Conservation (phyloP, 768 basidiomycete species). For the Polyporus arcularius region DNA sequence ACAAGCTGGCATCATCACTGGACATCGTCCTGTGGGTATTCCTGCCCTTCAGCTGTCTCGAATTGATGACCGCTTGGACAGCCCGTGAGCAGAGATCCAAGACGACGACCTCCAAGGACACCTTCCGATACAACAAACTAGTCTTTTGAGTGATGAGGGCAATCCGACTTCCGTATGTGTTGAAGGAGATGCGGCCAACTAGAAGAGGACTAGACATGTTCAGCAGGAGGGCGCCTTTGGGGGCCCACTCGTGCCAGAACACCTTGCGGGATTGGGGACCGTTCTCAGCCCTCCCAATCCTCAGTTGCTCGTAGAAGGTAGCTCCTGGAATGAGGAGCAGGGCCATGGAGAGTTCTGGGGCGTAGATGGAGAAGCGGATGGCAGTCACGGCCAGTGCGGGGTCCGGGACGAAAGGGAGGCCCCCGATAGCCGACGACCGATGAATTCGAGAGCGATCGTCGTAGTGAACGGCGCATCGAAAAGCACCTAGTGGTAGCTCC, state of each 20-base stretch:
- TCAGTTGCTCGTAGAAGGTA: neutral
- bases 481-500: slow-evolving; percentile 2
- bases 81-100: neutral
- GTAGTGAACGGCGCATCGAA: neutral
- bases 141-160: neutral
- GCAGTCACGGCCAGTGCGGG: neutral
- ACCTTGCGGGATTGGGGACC: neutral
- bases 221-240: neutral
- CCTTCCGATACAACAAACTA: neutral
- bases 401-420: neutral
- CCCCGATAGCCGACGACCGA: neutral
- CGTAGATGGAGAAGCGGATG: slow-evolving; percentile 3
- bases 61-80: neutral
- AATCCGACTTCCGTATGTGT: neutral
- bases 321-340: neutral
- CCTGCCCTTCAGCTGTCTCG: neutral
- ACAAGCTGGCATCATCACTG: neutral
- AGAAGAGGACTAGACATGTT: neutral
- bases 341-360: neutral
- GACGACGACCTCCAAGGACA: neutral
- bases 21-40: too few relatives aligned
- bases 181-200: neutral
- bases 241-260: slow-evolving; percentile 6
- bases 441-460: neutral
- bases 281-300: neutral